Conservation (phyloP, 805 yeast species). For the Metschnikowia continentalis region DNA sequence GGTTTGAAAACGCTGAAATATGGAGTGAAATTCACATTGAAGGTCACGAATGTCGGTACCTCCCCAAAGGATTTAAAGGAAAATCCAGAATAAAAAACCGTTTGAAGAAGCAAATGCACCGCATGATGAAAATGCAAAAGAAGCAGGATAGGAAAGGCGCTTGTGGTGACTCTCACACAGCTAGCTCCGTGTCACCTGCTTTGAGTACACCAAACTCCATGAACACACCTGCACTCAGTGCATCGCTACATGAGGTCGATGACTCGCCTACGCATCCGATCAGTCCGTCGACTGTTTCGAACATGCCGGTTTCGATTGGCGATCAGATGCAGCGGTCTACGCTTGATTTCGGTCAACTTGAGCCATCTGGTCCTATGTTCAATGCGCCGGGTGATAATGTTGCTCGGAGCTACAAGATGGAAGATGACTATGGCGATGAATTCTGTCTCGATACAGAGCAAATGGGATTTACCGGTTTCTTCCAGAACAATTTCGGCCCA, state of each 20-base stretch:
- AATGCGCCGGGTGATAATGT: background rate
- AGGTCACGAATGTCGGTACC: constrained; percentile 44
- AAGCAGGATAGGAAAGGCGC: constrained; percentile 2
- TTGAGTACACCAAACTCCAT: constrained; percentile 18
- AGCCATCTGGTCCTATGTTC: background rate
- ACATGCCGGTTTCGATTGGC: background rate
- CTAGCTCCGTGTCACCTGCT: constrained; percentile 9
- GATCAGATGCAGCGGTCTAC: background rate
- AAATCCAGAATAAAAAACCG: constrained; percentile 42
- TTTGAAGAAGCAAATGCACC: constrained; percentile 35
- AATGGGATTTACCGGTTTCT: constrained; percentile 19
- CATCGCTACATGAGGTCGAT: constrained; percentile 15
- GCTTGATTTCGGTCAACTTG: background rate
- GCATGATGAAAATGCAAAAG: constrained; percentile 16
- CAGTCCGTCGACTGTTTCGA: constrained; percentile 8
- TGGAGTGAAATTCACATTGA: constrained; percentile 52
- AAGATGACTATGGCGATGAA: constrained; percentile 40
- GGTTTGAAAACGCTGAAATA: constrained; percentile 44
- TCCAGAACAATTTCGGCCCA: background rate
- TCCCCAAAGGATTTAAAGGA: constrained; percentile 43
- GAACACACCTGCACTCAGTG: constrained; percentile 14
- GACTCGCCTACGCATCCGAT: constrained; percentile 16
- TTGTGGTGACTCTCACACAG: background rate
- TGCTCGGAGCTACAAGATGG: background rate
- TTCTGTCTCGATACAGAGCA: constrained; percentile 42